Evolutionary conservation across 495 filamentous ascomycete species (phyloP), one percentile per base, ranked within the genome.

Genomic region (Penicillium argentinense): DNA sequence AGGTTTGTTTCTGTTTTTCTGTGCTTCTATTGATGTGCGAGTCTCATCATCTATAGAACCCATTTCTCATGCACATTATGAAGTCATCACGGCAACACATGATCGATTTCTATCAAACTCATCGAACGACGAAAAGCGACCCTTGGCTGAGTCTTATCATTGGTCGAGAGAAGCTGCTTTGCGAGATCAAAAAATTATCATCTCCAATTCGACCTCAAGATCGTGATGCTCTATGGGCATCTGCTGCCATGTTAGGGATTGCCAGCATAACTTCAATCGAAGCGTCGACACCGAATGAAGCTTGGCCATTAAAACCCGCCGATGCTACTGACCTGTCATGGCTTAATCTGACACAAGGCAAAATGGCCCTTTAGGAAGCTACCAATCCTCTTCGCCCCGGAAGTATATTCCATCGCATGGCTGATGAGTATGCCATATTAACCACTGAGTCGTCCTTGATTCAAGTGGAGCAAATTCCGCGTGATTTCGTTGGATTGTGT

Each of bases 1-100:
- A 47, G 34, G 57, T 56, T 43, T 38, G 39, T 21, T 3, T 11
- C 19, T 30, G 0, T 11, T 8, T 9, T n/a, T 13, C 4, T 22
- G 5, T 6, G 18, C 18, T 8, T 39, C 12, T 39, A 7, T 2
- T n/a, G 18, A 25, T 17, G 17, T 41, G 11, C 24, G 11, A 21
- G 12, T 28, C 29, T 12, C 9, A 28, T 13, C 6, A 14, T 30
- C 9, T 23, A n/a, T 25, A 74, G 71, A 42, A 69, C 33, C 68
- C 71, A 1, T 72, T 62, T 42, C 33, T 74, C 9, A 73, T 74
- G 69, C 71, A 72, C 30, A 54, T 59, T 12, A 58, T 70, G 48
- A 71, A 27, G 54, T 63, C 3, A 32, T 73, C 23, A 61, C 68
- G 13, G 51, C 64, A 12, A 58, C 54, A 9, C 62, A 74, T 49